These are phyloP conservation scores for Mimosa pudica DNA, from an alignment of 306 rosid genomes.

Conservation along the genomic window DNA sequence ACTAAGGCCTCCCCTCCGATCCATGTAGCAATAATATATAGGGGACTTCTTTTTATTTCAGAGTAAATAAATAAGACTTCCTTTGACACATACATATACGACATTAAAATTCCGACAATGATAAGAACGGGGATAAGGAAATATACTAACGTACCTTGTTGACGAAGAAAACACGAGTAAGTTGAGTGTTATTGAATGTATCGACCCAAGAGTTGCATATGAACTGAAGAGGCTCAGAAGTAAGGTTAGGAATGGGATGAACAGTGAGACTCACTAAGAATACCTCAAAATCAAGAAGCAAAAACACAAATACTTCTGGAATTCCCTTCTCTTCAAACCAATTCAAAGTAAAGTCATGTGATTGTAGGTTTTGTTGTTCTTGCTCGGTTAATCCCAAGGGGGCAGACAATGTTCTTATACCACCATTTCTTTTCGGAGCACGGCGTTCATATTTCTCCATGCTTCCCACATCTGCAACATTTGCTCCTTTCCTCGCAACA, in stretches of 20 bases:
- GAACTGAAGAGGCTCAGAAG: constrained; percentile 33
- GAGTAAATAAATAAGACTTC: too few relatives aligned
- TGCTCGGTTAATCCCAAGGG: background rate
- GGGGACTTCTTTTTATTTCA: too few relatives aligned
- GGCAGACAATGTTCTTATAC: background rate
- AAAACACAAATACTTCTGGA: background rate
- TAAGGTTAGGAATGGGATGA: background rate
- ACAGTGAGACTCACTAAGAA: background rate
- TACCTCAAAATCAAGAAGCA: background rate
- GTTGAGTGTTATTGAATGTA: background rate
- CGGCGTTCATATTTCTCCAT: background rate
- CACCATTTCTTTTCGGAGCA: background rate
- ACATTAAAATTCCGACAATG: too few relatives aligned
- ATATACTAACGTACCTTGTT: constrained; percentile 52
- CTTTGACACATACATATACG: too few relatives aligned
- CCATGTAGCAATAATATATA: too few relatives aligned
- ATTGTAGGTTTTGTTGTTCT: background rate
- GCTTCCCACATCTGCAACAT: background rate
- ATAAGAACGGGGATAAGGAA: background rate
- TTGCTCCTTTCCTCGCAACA: background rate
- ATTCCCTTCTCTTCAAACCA: background rate
- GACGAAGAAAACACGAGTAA: constrained; percentile 59
- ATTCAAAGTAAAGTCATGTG: background rate
- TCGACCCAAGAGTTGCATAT: constrained; percentile 76
- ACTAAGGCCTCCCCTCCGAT: too few relatives aligned